Evolutionary conservation across 768 basidiomycete genomes (phyloP).

Genomic region (Leccinum variicolor): DNA sequence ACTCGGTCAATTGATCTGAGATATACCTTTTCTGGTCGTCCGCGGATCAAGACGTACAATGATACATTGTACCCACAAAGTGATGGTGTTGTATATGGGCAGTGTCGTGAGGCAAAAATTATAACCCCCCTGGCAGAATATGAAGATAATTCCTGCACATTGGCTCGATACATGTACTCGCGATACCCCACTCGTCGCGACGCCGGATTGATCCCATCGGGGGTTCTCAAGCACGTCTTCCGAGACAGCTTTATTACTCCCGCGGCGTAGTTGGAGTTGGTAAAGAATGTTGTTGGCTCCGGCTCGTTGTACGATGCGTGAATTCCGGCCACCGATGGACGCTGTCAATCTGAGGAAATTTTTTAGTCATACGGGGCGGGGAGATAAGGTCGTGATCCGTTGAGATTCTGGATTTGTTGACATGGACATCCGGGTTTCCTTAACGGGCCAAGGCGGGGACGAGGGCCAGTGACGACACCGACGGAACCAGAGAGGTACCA

Average conservation of each 20-base stretch:
- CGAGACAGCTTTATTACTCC: constrained; percentile 20
- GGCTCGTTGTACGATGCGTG: constrained; percentile 11
- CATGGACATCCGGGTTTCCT: constrained; percentile 9
- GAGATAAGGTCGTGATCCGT: constrained; percentile 33
- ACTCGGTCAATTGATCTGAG: constrained; percentile 15
- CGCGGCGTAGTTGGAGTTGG: constrained; percentile 24
- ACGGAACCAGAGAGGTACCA: constrained; percentile 8
- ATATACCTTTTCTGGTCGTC: constrained; percentile 20
- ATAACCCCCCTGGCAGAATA: constrained; percentile 7
- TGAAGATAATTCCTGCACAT: constrained; percentile 1
- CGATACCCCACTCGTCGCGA: neutral
- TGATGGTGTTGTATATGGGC: neutral
- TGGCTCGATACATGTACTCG: neutral
- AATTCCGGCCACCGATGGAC: constrained; percentile 16
- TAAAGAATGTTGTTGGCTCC: constrained; percentile 16
- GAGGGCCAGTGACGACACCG: constrained; percentile 12
- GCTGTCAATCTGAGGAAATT: constrained; percentile 11
- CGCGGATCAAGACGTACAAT: constrained; percentile 23
- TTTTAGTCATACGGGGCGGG: constrained; percentile 12
- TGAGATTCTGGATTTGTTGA: constrained; percentile 15
- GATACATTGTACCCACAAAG: neutral
- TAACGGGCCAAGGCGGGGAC: neutral
- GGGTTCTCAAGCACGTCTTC: constrained; percentile 3
- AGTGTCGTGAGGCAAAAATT: neutral
- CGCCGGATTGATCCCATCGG: constrained; percentile 10